phyloP scores from a whole-genome alignment of 257 asterid genomes.

The Osmanthus fragrans region DNA sequence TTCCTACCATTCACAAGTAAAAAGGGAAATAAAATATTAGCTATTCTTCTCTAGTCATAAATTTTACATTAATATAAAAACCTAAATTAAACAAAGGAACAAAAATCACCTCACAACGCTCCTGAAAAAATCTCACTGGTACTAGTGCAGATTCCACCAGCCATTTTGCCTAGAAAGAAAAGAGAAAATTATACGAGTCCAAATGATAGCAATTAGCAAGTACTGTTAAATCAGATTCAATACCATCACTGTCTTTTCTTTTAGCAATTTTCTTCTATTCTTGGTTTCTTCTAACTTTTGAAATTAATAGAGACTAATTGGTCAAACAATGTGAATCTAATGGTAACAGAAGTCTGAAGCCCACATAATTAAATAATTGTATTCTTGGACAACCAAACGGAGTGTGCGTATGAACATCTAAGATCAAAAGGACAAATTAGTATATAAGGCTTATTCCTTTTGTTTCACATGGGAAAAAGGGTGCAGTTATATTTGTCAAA shows the following conservation, averaged over 20 bases:
- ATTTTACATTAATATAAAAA: conserved; percentile 1
- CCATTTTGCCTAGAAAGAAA: conserved; percentile 75
- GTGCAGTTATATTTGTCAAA: not conserved
- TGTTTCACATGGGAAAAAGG: not conserved
- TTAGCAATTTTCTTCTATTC: not conserved
- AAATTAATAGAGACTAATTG: not conserved
- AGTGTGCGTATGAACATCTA: not conserved
- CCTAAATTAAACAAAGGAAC: conserved; percentile 8
- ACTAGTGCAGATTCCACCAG: conserved; percentile 94
- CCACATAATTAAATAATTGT: not conserved
- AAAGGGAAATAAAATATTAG: conserved; percentile 17
- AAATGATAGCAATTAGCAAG: not conserved
- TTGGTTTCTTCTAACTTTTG: not conserved
- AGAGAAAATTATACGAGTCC: not conserved
- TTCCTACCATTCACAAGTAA: conserved; percentile 56
- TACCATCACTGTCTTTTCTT: not conserved
- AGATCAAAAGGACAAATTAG: not conserved
- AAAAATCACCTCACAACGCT: conserved; percentile 84
- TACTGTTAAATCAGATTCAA: not conserved
- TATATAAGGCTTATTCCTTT: not conserved
- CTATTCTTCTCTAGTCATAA: conserved; percentile 3
- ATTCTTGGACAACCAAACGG: not conserved
- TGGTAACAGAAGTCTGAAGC: not conserved
- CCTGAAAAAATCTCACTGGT: conserved; percentile 91
- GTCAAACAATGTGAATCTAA: not conserved